Percentiles rank a stretch among this genome's conserved stretches.
These are phyloP conservation scores for Aspergillus eucalypticola DNA, from an alignment of 2,329 filamentous ascomycete genomes.

Conservation along the genomic window DNA sequence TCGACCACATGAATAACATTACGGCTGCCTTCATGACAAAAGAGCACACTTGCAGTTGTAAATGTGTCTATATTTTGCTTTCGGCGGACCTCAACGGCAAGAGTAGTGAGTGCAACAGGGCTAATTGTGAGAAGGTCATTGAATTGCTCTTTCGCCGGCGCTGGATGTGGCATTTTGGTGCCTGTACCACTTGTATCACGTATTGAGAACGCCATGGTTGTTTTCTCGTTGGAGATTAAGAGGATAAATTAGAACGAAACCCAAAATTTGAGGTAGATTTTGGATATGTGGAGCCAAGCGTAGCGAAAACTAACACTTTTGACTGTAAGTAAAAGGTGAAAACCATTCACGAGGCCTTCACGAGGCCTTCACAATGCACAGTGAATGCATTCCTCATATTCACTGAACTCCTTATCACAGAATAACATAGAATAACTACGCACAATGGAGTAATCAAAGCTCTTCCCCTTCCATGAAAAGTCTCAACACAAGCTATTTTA, in stretches of 20 bases:
- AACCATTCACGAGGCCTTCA: too few species aligned
- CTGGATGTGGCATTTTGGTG: background rate
- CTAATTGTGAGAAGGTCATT: background rate
- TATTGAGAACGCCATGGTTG: background rate
- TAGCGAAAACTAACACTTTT: too few species aligned
- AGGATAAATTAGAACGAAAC: background rate
- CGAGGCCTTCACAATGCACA: too few species aligned
- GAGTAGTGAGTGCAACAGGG: background rate
- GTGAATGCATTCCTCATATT: too few species aligned
- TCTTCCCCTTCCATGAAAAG: too few species aligned
- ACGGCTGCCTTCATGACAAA: background rate
- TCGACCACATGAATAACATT: background rate
- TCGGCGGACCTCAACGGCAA: background rate
- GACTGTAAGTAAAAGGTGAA: too few species aligned
- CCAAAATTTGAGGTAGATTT: too few species aligned
- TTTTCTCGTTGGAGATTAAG: background rate
- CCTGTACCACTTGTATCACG: background rate
- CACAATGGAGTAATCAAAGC: too few species aligned
- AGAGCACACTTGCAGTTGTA: background rate
- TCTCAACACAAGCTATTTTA: too few species aligned
- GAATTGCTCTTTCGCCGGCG: background rate
- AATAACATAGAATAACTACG: too few species aligned
- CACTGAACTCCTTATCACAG: too few species aligned
- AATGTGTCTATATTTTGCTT: background rate
- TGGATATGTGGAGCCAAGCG: background rate